Base-by-base conservation (phyloP, 2,329 filamentous ascomycete genomes). In the Penicillium hesseltinei region DNA sequence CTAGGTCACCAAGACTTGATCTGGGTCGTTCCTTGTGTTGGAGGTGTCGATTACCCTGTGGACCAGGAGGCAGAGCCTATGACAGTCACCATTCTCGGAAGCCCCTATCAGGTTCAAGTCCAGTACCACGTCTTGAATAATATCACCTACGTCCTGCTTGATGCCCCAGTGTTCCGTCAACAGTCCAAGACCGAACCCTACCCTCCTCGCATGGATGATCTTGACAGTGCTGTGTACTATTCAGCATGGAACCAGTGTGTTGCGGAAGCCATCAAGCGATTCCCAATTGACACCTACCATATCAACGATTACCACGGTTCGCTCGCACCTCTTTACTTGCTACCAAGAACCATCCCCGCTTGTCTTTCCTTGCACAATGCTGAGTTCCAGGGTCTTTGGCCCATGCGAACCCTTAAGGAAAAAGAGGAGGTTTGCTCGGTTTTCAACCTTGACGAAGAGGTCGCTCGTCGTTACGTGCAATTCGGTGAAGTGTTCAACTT, bases 231-330 rank as follows among this genome's bases (percentile, higher is more conserved):
- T 21, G 82, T 89, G 48, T 86, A 88, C 72, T 88, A 88, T 68
- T 87, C 84, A 1, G 85, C 84, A 4, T 88, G 86, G 86, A 89
- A 89, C 62, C 83, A 85, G 69, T 88, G 86, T 71, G 87, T 89
- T 60, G 85, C 86, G 6, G 79, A 85, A 63, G 77, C 84, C 1
- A 83, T 88, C 63, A 80, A 81, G 60, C 82, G 86, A 27, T 89
- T 88, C 72, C 80, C 82, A 0, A 78, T 86, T 59, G 83, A 87
- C 62, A 71, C 87, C 13, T 87, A 87, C 71, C 85, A 87, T 67
- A 86, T 87, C 69, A 87, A 87, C 71, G 84, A 86, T 67, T 87
- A 87, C 67, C 84, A 87, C 63, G 84, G 84, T 53, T 82, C 84
- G 2, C 71, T 85, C 13, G 86, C 86, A 40, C 86, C 86, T 15